Conservation (phyloP, 2,329 filamentous ascomycete genomes). For the Monilinia polystroma region DNA sequence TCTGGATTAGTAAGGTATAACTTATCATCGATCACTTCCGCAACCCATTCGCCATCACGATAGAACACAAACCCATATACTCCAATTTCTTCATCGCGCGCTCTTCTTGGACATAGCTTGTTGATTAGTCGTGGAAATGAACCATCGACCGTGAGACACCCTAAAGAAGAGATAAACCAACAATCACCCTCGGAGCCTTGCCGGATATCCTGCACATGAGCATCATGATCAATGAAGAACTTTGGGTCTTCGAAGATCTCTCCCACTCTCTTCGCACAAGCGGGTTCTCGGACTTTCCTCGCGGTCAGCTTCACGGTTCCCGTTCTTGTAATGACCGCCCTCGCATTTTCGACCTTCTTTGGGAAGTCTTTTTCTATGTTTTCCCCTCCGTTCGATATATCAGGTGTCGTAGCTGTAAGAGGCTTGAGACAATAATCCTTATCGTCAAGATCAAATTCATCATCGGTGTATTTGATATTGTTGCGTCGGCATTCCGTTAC, state of each 20-base stretch:
- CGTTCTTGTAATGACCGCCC: conserved; percentile 21
- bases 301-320: conserved; percentile 21
- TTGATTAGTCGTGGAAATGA: conserved; percentile 46
- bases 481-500: conserved; percentile 64
- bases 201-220: conserved; percentile 68
- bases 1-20: conserved; percentile 77
- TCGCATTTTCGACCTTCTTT: conserved; percentile 5
- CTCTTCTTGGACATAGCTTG: conserved; percentile 42
- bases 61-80: conserved; percentile 90
- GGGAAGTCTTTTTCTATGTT: background rate
- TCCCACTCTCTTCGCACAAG: conserved; percentile 57
- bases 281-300: conserved; percentile 27
- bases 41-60: conserved; percentile 85
- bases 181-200: conserved; percentile 80
- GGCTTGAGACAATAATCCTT: conserved; percentile 26
- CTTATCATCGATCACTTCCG: conserved; percentile 88
- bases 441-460: conserved; percentile 75
- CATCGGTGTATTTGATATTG: conserved; percentile 79
- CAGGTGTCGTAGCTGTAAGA: conserved; percentile 11
- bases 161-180: conserved; percentile 81
- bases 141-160: conserved; percentile 59
- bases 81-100: conserved; percentile 56
- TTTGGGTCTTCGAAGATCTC: conserved; percentile 75
- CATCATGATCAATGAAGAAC: conserved; percentile 76
- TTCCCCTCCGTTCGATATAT: background rate